These are phyloP conservation scores for Picea abies DNA, from an alignment of 83 land plant genomes.

Conservation along the genomic window DNA sequence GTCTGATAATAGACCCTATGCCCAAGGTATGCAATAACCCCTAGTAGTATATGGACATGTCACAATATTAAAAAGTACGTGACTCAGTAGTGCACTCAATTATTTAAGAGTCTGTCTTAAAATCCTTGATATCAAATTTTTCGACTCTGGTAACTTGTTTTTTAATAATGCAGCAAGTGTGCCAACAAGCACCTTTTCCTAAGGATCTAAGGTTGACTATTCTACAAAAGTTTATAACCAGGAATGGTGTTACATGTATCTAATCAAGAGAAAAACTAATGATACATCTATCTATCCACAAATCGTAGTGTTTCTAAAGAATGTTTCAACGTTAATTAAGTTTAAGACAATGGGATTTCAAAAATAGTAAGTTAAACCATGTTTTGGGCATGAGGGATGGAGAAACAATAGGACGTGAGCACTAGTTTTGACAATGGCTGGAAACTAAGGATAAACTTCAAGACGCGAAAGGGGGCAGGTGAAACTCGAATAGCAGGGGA, in stretches of 20 bases:
- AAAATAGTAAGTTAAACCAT: not conserved
- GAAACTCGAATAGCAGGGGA: too few species aligned
- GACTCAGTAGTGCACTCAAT: too few species aligned
- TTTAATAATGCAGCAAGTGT: not conserved
- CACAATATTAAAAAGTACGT: too few species aligned
- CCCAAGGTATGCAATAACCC: too few species aligned
- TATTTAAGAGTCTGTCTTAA: not conserved
- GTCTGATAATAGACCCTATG: too few species aligned
- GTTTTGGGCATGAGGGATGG: too few species aligned
- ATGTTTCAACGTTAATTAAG: not conserved
- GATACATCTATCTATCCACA: not conserved
- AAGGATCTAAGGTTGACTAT: constrained; percentile 2
- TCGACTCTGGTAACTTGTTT: not conserved
- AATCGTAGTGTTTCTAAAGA: not conserved
- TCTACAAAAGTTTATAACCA: not conserved
- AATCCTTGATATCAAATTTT: not conserved
- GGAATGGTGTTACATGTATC: not conserved
- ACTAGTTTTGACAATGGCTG: too few species aligned
- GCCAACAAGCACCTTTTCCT: not conserved
- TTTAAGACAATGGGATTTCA: not conserved
- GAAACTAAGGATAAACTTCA: too few species aligned
- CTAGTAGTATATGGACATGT: too few species aligned
- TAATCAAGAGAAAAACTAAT: not conserved
- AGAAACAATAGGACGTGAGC: too few species aligned
- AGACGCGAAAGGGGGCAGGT: too few species aligned